Base-by-base conservation (phyloP, 257 asterid genomes). In the Solanum neorickii region DNA sequence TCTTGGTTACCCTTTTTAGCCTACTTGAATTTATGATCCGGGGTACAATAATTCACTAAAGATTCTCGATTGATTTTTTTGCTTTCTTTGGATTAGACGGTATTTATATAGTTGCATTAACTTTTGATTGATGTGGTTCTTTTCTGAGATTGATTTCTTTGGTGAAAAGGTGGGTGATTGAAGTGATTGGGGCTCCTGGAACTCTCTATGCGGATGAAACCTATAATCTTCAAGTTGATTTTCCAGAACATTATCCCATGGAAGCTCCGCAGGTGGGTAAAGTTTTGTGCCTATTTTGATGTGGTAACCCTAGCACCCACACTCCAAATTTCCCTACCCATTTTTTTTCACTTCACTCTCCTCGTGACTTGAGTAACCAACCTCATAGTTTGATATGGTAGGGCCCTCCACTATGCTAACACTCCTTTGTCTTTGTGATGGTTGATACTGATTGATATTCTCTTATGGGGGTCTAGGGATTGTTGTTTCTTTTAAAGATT, bases 211-310 rank as follows among this genome's bases (percentile, higher is more conserved):
- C 89, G 12, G 86, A 90, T 84, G 94, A 92, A 86, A 91, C 86
- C 27, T 92, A 89, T 86, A 92, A 92, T 85, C 93, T 92, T 85
- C 93, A 92, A 87, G 94, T 92, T 42, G 94, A 90, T 89, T 92
- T 92, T 49, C 94, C 94, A 2, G 94, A 91, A 78, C 92, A 92
- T 88, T 92, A 92, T 85, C 94, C 94, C 41, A 92, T 92, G 93
- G 94, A 92, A 87, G 91, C 94, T 39, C 94, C 94, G 3, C 94
- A 92, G 93, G 94, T 91, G 77, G 74, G 72, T 74, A 29, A 60
- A 49, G 5, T 56, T 29, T n/a, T 35, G 52, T 29, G 6, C 68
- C 2, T 29, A 62, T 60, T 3, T 33, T n/a, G 1, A 47, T 27
- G 12, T 70, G 69, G 46, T 29, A 49, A 78, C 42, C 42, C 69